Conservation (phyloP, 1,139 yeast species). For the Debaryomyces subglobosus region DNA sequence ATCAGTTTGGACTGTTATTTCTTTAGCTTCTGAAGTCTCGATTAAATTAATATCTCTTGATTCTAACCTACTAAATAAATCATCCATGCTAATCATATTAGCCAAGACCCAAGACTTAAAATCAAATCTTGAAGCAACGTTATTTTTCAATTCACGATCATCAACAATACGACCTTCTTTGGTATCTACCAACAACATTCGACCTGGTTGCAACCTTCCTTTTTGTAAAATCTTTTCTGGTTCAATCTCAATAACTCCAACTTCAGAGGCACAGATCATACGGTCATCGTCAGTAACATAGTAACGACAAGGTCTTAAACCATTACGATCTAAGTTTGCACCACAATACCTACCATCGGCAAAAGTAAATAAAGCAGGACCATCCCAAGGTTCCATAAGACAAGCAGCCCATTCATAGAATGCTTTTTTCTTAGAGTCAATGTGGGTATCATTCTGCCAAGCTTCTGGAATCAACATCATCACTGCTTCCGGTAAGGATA, state of each 20-base stretch:
- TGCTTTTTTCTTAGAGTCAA: slow-evolving; percentile 91
- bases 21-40: slow-evolving; percentile 18
- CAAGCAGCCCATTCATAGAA: slow-evolving; percentile 99
- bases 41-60: slow-evolving; percentile 46
- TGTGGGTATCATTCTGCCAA: slow-evolving; percentile 85
- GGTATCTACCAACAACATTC: slow-evolving; percentile 94
- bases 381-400: slow-evolving; percentile 99
- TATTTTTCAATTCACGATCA: slow-evolving; percentile 80
- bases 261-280: slow-evolving; percentile 97
- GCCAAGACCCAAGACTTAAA: slow-evolving; percentile 93
- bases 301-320: slow-evolving; percentile 97
- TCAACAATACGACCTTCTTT: slow-evolving; percentile 91
- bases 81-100: slow-evolving; percentile 81
- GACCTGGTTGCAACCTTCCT: slow-evolving; percentile 95
- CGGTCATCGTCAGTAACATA: slow-evolving; percentile 93
- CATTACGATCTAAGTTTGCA: slow-evolving; percentile 96
- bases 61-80: slow-evolving; percentile 62
- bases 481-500: slow-evolving; percentile 94
- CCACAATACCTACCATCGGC: slow-evolving; percentile 99
- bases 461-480: slow-evolving; percentile 98
- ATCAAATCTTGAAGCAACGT: slow-evolving; percentile 84
- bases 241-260: slow-evolving; percentile 91
- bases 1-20: slow-evolving; percentile 66
- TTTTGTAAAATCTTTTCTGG: slow-evolving; percentile 82
- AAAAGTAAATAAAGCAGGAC: slow-evolving; percentile 95